These are phyloP conservation scores for Hypocrella siamensis DNA, from an alignment of 2,329 filamentous ascomycete genomes.

Conservation along the genomic window DNA sequence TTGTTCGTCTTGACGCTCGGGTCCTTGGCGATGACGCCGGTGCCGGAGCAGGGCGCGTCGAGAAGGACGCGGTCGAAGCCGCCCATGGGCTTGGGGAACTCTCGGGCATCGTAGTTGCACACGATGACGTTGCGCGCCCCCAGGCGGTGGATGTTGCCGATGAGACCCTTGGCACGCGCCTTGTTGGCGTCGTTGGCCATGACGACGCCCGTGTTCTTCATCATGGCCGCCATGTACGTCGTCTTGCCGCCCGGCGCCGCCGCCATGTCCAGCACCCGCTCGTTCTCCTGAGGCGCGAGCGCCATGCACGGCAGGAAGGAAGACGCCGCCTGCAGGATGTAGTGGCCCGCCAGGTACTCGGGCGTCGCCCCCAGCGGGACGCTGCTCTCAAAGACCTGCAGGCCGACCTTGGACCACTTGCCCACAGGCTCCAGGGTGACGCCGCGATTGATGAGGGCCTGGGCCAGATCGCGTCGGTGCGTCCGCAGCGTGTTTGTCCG, in stretches of 20 bases:
- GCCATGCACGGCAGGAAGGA: slow-evolving; percentile 98
- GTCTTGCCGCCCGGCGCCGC: slow-evolving; percentile 14
- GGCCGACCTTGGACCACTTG: slow-evolving; percentile 96
- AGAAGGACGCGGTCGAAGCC: slow-evolving; percentile 91
- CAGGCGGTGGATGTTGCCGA: slow-evolving; percentile 92
- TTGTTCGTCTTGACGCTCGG: slow-evolving; percentile 97
- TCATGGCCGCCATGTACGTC: slow-evolving; percentile 51
- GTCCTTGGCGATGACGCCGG: slow-evolving; percentile 95
- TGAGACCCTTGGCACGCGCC: slow-evolving; percentile 83
- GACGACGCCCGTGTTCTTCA: slow-evolving; percentile 73
- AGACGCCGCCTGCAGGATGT: slow-evolving; percentile 91
- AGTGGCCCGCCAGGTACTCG: slow-evolving; percentile 93
- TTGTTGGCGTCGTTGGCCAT: slow-evolving; percentile 97
- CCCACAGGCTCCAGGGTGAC: slow-evolving; percentile 93
- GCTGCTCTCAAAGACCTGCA: slow-evolving; percentile 88
- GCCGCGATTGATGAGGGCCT: slow-evolving; percentile 87
- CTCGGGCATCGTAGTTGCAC: slow-evolving; percentile 85
- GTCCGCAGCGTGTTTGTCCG: slow-evolving; percentile 88
- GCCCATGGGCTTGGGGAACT: slow-evolving; percentile 87
- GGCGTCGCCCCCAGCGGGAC: slow-evolving; percentile 82
- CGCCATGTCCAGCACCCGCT: slow-evolving; percentile 62
- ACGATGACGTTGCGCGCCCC: slow-evolving; percentile 90
- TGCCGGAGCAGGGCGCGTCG: slow-evolving; percentile 90
- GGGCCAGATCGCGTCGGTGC: slow-evolving; percentile 65
- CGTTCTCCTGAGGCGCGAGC: slow-evolving; percentile 80